phyloP scores from a whole-genome alignment of 768 basidiomycete species.

The Pleurotus giganteus region DNA sequence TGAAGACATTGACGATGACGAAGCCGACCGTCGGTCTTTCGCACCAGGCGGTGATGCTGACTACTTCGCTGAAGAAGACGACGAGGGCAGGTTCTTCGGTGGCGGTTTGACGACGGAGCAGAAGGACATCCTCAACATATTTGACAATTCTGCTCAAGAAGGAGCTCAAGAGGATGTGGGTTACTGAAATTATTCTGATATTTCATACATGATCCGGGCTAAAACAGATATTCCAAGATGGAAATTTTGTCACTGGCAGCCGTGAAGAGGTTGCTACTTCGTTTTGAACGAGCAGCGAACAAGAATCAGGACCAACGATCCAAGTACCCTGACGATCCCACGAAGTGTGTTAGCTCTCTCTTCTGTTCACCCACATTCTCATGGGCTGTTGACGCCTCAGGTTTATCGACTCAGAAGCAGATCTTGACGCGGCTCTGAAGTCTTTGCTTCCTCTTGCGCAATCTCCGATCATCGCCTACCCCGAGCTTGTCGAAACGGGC shows the following conservation, averaged over 20 bases:
- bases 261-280: conserved; percentile 70
- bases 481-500: conserved; percentile 82
- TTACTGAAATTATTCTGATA: conserved; percentile 13
- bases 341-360: conserved; percentile 54
- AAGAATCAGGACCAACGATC: conserved; percentile 97
- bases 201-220: conserved; percentile 1
- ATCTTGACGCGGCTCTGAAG: conserved; percentile 87
- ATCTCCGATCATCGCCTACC: conserved; percentile 78
- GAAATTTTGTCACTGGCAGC: conserved; percentile 68
- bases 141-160: conserved; percentile 71
- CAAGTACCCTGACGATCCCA: conserved; percentile 91
- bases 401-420: conserved; percentile 98
- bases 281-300: conserved; percentile 85
- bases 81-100: conserved; percentile 90
- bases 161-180: conserved; percentile 69
- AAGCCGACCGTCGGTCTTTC: conserved; percentile 48
- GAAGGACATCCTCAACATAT: conserved; percentile 93
- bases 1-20: conserved; percentile 61
- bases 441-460: conserved; percentile 87
- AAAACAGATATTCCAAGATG: conserved; percentile 35
- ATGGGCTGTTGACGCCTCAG: conserved; percentile 35
- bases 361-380: conserved; percentile 3
- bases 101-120: conserved; percentile 91
- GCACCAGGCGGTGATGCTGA: conserved; percentile 88
- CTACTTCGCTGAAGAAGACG: conserved; percentile 89